Base-by-base conservation (phyloP, 768 basidiomycete species). In the Lactarius deliciosus region DNA sequence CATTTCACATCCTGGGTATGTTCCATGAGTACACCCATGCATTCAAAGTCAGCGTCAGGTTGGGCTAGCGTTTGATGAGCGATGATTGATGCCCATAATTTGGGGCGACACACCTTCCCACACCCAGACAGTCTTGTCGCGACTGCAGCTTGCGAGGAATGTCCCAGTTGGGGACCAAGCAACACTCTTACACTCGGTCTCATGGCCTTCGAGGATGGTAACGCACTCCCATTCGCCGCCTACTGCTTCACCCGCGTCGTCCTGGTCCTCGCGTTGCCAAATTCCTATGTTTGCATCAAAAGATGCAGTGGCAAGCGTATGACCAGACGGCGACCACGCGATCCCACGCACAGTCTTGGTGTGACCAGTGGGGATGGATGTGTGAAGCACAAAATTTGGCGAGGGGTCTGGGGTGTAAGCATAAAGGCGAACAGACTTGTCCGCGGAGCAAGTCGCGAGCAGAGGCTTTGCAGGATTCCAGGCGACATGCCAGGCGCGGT, bases 51-150 rank as follows among this genome's bases (percentile, higher is more conserved):
- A 16, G 87, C 80, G 73, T 98, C 94, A 11, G 94, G 94, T 64
- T 91, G 89, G 2, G 91, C 96, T 96, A 70, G 63, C 2, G n/a
- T 15, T 16, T 55, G 18, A 55, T 66, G 45, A 70, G 58, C 32
- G 38, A 62, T 32, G 7, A 7, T 57, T 57, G 16, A 40, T 20
- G 43, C 38, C 38, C 28, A 43, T 36, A 36, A 50, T 2, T 32
- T 38, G 41, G 50, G 36, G 40, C 8, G 60, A 72, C 79, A 72
- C 74, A 90, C 96, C 94, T 83, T 98, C 96, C 96, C 97, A 99
- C 41, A 99, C 85, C 97, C 97, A 98, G 0, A 98, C 95, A 6
- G 94, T 93, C 80, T 98, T 99, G 79, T 98, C 97, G 66, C 97
- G 82, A 71, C 92, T 91, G 74, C 96, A 98, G 68, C 90, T 95